Percentiles rank a stretch among this genome's conserved stretches.
phyloP scores from a whole-genome alignment of 2,329 filamentous ascomycete genomes.

The Fusarium falciforme region DNA sequence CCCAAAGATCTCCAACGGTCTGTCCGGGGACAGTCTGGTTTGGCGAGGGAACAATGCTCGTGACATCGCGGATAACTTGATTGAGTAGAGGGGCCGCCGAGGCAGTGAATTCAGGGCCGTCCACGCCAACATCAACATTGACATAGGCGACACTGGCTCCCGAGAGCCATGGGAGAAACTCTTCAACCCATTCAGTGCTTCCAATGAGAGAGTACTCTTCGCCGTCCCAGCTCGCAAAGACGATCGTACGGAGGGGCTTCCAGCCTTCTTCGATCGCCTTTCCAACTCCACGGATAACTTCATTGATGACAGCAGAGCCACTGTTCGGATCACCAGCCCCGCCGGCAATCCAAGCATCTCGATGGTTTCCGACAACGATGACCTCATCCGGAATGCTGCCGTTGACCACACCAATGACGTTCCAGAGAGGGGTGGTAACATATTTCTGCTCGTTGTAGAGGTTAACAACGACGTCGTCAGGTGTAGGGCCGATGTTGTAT shows the following conservation, averaged over 20 bases:
- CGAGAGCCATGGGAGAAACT: constrained; percentile 84
- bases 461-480: constrained; percentile 76
- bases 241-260: constrained; percentile 82
- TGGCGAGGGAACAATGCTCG: constrained; percentile 72
- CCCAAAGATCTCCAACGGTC: constrained; percentile 77
- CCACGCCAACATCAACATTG: constrained; percentile 83
- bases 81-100: constrained; percentile 81
- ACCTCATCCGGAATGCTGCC: constrained; percentile 88
- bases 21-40: constrained; percentile 81
- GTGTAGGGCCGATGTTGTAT: constrained; percentile 88
- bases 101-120: constrained; percentile 72
- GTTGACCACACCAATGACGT: constrained; percentile 93
- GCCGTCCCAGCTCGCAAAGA: constrained; percentile 86
- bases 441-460: constrained; percentile 85
- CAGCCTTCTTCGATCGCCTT: constrained; percentile 71
- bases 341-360: constrained; percentile 91
- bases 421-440: constrained; percentile 84
- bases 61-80: constrained; percentile 75
- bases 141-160: constrained; percentile 82
- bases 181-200: constrained; percentile 93
- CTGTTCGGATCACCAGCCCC: constrained; percentile 86
- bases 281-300: constrained; percentile 81
- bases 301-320: constrained; percentile 82
- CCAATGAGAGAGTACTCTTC: constrained; percentile 90
- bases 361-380: constrained; percentile 90